A percentile compares a stretch with the other conserved stretches of the same genome.
phyloP scores from a whole-genome alignment of 768 basidiomycete genomes.

The Pisolithus sp. region DNA sequence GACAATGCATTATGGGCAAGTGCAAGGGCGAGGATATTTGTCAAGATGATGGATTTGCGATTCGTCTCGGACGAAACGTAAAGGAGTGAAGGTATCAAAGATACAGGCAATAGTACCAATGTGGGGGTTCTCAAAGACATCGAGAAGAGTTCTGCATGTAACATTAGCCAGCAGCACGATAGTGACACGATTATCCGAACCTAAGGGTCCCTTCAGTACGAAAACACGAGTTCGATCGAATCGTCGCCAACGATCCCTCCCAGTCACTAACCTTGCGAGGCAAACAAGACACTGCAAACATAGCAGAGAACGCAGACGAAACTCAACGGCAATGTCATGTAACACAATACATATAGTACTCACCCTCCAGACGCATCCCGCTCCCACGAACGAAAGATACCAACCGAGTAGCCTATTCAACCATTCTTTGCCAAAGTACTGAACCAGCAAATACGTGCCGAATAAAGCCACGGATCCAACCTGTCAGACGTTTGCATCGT shows the following conservation, averaged over 20 bases:
- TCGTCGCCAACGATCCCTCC: slow-evolving; percentile 49
- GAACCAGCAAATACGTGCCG: slow-evolving; percentile 63
- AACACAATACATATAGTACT: slow-evolving; percentile 10
- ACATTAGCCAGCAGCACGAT: slow-evolving; percentile 4
- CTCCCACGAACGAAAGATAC: slow-evolving; percentile 65
- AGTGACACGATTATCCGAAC: slow-evolving; percentile 26
- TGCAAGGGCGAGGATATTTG: slow-evolving; percentile 69
- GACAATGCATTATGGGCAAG: slow-evolving; percentile 77
- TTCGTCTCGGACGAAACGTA: slow-evolving; percentile 43
- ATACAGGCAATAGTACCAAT: slow-evolving; percentile 49
- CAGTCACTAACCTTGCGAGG: slow-evolving; percentile 43
- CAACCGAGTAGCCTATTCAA: slow-evolving; percentile 74
- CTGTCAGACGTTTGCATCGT: slow-evolving; percentile 29
- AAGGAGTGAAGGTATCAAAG: slow-evolving; percentile 56
- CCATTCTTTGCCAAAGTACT: slow-evolving; percentile 74
- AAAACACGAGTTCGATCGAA: slow-evolving; percentile 43
- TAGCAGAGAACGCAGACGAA: not conserved
- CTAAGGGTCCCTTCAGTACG: slow-evolving; percentile 39
- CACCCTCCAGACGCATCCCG: slow-evolving; percentile 68
- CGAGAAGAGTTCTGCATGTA: slow-evolving; percentile 26
- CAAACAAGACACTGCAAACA: slow-evolving; percentile 42
- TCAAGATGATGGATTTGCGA: slow-evolving; percentile 63
- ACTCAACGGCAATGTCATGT: not conserved
- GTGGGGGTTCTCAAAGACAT: slow-evolving; percentile 56
- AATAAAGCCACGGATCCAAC: slow-evolving; percentile 65